Base-by-base conservation (phyloP, 2,329 filamentous ascomycete genomes). In the Sporothrix humicola region DNA sequence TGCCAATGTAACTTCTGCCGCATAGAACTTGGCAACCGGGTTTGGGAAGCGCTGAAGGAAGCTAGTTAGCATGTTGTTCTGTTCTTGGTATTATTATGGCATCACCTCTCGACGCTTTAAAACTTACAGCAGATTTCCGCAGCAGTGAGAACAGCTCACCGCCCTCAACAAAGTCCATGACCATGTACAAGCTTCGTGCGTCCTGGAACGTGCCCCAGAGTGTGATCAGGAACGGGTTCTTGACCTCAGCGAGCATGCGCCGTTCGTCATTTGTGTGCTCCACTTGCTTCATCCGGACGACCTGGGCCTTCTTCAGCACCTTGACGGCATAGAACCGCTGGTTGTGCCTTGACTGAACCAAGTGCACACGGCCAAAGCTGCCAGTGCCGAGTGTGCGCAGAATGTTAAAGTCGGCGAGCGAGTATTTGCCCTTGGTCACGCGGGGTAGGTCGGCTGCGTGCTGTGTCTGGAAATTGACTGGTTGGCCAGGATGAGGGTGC, bases 261-360 rank as follows among this genome's bases (percentile, higher is more conserved):
- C 96, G 89, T 85, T 99, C 96, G 83, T 99, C 96, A 80, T 99
- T 99, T 77, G 96, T 99, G 84, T 99, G 96, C 84, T 99, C 96
- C 75, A 99, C 94, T 84, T 99, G 96, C 89, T 99, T 99, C 96
- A 99, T 98, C 86, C 97, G 97, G 82, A 99, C 94, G 72, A 99
- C 95, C 84, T 99, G 96, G 68, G 91, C 91, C 88, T 99, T 99
- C 83, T 99, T 99, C 83, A 99, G 85, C 77, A 99, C 96, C 85
- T 99, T 99, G 83, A 99, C 92, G 63, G 96, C 96, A 84, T 99
- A 99, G 86, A 95, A 99, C 75, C 96, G 91, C 84, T 97, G 93
- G 83, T 99, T 99, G 85, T 99, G 96, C 83, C 95, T 96, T 77
- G 95, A 98, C 84, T 98, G 96, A 71, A 98, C 96, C 75, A 99